Percentiles rank a stretch among this genome's conserved stretches.
Evolutionary conservation across 352 stramenopile species (phyloP).

Genomic region (Phytophthora meadii): DNA sequence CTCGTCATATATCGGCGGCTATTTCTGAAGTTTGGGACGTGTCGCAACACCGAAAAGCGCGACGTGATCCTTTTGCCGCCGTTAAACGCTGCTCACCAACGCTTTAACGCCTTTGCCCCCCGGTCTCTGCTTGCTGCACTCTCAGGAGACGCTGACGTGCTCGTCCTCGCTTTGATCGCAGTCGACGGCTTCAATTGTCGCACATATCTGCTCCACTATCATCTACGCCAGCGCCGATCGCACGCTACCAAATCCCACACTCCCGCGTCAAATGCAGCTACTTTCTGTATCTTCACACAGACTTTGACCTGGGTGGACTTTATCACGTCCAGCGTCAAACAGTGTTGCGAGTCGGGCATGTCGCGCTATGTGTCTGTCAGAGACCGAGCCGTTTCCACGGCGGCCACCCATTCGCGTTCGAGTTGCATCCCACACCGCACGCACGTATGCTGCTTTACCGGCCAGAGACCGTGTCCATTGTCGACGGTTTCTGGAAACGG

Average conservation of each 20-base stretch:
- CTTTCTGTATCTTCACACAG: constrained; percentile 9
- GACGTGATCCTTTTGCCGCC: constrained; percentile 14
- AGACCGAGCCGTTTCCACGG: constrained; percentile 15
- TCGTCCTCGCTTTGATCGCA: too few relatives aligned
- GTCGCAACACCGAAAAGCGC: constrained; percentile 22
- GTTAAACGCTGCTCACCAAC: constrained; percentile 9
- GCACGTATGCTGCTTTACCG: constrained; percentile 17
- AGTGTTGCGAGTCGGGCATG: constrained; percentile 24
- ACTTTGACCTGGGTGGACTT: constrained; percentile 14
- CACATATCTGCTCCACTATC: constrained; percentile 14
- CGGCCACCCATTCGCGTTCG: constrained; percentile 15
- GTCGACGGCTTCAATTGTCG: constrained; percentile 14
- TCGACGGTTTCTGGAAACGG: constrained; percentile 19
- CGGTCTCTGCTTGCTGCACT: constrained; percentile 1
- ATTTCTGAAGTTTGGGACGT: constrained; percentile 30
- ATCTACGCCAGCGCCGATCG: constrained; percentile 19
- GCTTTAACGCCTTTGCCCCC: not conserved
- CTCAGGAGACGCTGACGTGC: not conserved
- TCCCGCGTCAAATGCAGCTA: constrained; percentile 7
- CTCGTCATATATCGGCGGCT: constrained; percentile 8
- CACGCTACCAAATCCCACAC: constrained; percentile 11
- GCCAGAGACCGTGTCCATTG: constrained; percentile 24
- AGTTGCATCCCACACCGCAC: constrained; percentile 15
- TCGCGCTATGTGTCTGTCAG: constrained; percentile 12
- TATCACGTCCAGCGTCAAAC: constrained; percentile 13